A percentile compares a stretch with the other conserved stretches of the same genome.
phyloP scores from a whole-genome alignment of 2,329 filamentous ascomycete species.

The Arachnopeziza araneosa region DNA sequence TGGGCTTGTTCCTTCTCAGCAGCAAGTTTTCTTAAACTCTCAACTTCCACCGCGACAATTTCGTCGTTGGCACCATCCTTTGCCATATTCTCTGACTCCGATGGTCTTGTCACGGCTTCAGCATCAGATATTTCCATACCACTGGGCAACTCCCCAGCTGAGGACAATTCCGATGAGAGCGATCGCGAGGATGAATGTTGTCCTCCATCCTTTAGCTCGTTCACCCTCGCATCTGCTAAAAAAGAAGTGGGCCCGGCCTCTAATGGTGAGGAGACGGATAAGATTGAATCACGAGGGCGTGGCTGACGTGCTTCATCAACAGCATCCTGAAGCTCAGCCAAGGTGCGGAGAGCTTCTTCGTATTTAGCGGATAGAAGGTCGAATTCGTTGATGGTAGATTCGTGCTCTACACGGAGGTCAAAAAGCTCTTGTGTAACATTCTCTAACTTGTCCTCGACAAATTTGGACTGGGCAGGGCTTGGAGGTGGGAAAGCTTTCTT shows the following conservation, averaged over 20 bases:
- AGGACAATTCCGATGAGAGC: slow-evolving; percentile 90
- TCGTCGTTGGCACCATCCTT: slow-evolving; percentile 37
- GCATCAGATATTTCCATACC: slow-evolving; percentile 58
- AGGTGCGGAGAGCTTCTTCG: slow-evolving; percentile 74
- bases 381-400: slow-evolving; percentile 73
- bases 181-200: slow-evolving; percentile 79
- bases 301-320: slow-evolving; percentile 73
- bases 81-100: slow-evolving; percentile 19
- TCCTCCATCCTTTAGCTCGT: slow-evolving; percentile 61
- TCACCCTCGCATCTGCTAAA: slow-evolving; percentile 71
- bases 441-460: slow-evolving; percentile 89
- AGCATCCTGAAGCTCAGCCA: slow-evolving; percentile 81
- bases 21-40: slow-evolving; percentile 64
- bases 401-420: slow-evolving; percentile 85
- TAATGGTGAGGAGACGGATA: slow-evolving; percentile 45
- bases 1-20: slow-evolving; percentile 73
- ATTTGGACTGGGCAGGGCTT: slow-evolving; percentile 75
- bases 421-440: slow-evolving; percentile 86
- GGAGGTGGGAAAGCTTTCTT: slow-evolving; percentile 37
- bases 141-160: slow-evolving; percentile 69
- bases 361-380: slow-evolving; percentile 83
- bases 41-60: slow-evolving; percentile 58
- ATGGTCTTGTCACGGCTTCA: slow-evolving; percentile 42
- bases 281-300: slow-evolving; percentile 47
- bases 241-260: slow-evolving; percentile 68